Percentiles rank a stretch among this genome's conserved stretches.
Conservation (phyloP, 2,329 filamentous ascomycete genomes). For the Aureobasidium zeae region DNA sequence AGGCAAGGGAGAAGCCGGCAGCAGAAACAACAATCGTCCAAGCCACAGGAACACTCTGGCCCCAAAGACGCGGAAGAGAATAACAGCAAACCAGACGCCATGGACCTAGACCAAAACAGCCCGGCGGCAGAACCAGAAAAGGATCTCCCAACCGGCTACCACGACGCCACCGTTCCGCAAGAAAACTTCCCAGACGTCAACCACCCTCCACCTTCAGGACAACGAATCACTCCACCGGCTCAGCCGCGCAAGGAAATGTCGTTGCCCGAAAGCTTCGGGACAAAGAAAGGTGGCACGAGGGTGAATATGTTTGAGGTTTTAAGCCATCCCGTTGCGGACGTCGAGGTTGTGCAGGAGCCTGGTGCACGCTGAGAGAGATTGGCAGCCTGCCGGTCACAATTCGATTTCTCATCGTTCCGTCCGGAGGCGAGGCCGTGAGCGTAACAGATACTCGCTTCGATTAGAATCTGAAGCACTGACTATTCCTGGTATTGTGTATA, state of each 20-base stretch:
- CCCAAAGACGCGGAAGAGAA: neutral
- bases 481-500: no score
- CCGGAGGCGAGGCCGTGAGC: no score
- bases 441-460: no score
- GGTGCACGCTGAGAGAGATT: no score
- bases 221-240: constrained; percentile 18
- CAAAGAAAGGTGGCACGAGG: constrained; percentile 26
- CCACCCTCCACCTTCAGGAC: constrained; percentile 5
- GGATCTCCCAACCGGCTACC: constrained; percentile 17
- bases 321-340: constrained; percentile 33
- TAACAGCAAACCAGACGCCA: neutral
- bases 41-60: no score
- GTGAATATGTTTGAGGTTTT: constrained; percentile 38
- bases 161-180: neutral
- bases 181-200: neutral
- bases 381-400: no score
- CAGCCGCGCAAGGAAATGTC: constrained; percentile 14
- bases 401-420: no score
- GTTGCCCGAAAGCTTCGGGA: constrained; percentile 21
- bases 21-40: no score
- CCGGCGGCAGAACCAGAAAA: constrained; percentile 17
- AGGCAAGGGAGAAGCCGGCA: constrained; percentile 39
- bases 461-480: no score
- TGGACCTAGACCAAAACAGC: neutral
- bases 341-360: constrained; percentile 21